Evolutionary conservation across 2,329 filamentous ascomycete species (phyloP), one percentile per base, ranked within the genome.

Genomic region (Fusarium heterosporum): DNA sequence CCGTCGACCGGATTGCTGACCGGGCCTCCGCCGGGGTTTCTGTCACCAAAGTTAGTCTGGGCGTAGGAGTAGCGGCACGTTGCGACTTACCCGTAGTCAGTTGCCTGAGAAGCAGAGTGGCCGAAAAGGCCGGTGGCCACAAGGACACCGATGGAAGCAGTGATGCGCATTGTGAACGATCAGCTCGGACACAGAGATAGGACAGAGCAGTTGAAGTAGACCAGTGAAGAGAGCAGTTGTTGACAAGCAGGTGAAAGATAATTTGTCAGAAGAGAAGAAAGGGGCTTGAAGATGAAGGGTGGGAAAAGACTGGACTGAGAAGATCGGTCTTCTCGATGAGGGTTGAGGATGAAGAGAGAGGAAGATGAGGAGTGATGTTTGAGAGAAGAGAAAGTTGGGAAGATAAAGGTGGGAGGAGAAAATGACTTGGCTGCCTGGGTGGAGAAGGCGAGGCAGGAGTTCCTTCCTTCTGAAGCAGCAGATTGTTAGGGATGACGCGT

Each of bases 151-250:
- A 82, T 62, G 58, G 77, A 73, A 45, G 75, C 70, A 61, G 65
- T 60, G 54, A 74, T 69, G 73, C 79, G 80, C 81, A 83, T 83
- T 69, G 67, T 76, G 70, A 46, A 50, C 50, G 50, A 55, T 34
- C 49, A 17, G 43, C 50, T 60, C 64, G 53, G 42, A 43, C 19
- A 38, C 52, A 30, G 39, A 12, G 40, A 41, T 30, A 36, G 12
- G 49, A 12, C 16, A 34, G 34, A 49, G 25, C 17, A 13, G 36
- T 47, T 52, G 26, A 39, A 39, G 8, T 39, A 25, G 49, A 45
- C 39, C 16, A 25, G 43, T 38, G 25, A 30, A 39, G 32, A 26
- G 36, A 52, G 39, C 17, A 39, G 45, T 12, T 51, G 42, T 39
- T 40, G 32, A 42, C 43, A 26, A 49, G 32, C 40, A 50, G 36